Conservation (phyloP, 331 rosid genomes). For the Prunus yedoensis region DNA sequence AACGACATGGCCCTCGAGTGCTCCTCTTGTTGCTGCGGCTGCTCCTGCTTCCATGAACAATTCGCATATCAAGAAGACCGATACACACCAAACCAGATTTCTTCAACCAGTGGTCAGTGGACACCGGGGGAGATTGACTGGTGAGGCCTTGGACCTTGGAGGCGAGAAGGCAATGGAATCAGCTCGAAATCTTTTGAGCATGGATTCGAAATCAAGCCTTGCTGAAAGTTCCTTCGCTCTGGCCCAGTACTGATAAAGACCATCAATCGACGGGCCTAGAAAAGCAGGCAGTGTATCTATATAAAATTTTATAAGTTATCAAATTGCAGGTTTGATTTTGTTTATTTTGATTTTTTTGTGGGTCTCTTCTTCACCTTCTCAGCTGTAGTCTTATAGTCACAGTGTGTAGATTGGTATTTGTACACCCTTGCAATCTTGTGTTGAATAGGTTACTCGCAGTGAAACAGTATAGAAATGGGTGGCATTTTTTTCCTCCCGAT, state of each 20-base stretch:
- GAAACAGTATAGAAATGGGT: conserved; percentile 37
- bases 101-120: conserved; percentile 79
- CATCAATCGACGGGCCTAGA: not conserved
- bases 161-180: conserved; percentile 98
- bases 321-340: conserved; percentile 39
- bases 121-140: conserved; percentile 77
- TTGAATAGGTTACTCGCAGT: conserved; percentile 46
- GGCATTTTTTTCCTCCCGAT: conserved; percentile 7
- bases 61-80: conserved; percentile 44
- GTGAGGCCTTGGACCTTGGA: conserved; percentile 79
- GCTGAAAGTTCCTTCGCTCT: conserved; percentile 44
- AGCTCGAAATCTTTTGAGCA: conserved; percentile 92
- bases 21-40: conserved; percentile 91
- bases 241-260: conserved; percentile 23
- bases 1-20: conserved; percentile 83
- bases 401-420: conserved; percentile 51
- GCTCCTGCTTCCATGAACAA: conserved; percentile 79
- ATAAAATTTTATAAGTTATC: conserved; percentile 25
- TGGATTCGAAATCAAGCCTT: conserved; percentile 96
- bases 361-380: not conserved
- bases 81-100: conserved; percentile 34
- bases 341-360: not conserved
- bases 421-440: conserved; percentile 29
- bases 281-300: conserved; percentile 38
- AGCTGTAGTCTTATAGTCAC: conserved; percentile 34